Conservation (phyloP, 805 yeast genomes). For the Sungouiella blattae region DNA sequence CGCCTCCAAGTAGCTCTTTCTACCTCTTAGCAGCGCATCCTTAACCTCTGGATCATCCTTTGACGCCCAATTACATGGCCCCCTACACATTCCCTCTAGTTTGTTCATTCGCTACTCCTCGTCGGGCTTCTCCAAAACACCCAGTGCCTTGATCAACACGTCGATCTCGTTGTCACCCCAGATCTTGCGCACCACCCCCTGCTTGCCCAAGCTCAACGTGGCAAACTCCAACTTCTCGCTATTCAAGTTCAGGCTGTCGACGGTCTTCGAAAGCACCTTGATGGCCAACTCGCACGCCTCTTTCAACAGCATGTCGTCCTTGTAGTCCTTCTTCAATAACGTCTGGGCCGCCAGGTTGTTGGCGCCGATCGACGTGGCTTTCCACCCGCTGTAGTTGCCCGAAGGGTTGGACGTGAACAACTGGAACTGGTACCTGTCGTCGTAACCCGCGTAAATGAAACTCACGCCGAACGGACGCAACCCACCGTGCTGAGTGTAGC, state of each 20-base stretch:
- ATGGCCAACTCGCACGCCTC: constrained; percentile 87
- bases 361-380: constrained; percentile 95
- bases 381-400: constrained; percentile 98
- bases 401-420: constrained; percentile 94
- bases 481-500: constrained; percentile 98
- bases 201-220: constrained; percentile 55
- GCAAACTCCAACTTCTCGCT: constrained; percentile 93
- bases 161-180: constrained; percentile 82
- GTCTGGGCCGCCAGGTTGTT: constrained; percentile 97
- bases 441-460: constrained; percentile 93
- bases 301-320: constrained; percentile 65
- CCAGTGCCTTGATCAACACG: constrained; percentile 63
- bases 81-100: too few relatives aligned
- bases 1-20: too few relatives aligned
- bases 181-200: constrained; percentile 61
- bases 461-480: constrained; percentile 98
- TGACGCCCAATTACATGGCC: too few relatives aligned
- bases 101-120: too few relatives aligned
- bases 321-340: constrained; percentile 89
- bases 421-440: constrained; percentile 85
- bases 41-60: too few relatives aligned
- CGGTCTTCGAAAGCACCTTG: constrained; percentile 89
- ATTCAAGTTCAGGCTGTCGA: constrained; percentile 81
- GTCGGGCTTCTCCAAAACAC: constrained; percentile 48
- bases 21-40: too few relatives aligned